Base-by-base conservation (phyloP, 352 stramenopile genomes). In the Phytophthora chlamydospora region DNA sequence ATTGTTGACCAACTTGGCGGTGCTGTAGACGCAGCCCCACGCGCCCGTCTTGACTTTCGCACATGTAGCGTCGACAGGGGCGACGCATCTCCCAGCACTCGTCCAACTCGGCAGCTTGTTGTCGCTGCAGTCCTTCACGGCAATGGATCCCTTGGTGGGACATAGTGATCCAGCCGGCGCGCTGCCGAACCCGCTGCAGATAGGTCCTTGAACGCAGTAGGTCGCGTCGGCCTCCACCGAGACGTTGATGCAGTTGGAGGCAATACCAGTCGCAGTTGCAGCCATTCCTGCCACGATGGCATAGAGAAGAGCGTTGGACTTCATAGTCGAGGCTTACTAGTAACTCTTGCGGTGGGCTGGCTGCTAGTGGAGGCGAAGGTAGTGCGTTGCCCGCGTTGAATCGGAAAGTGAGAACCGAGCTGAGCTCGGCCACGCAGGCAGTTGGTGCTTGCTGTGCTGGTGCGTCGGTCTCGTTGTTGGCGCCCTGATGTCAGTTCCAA, bases 221-320 rank as follows among this genome's bases (percentile, higher is more conserved):
- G 80, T 88, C 16, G 77, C 80, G 32, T 88, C 78, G 4, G 67
- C 44, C 39, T 85, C 68, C 13, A 89, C 75, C 6, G 68, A 83
- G 19, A 86, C 69, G 31, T 80, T 55, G 0, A 59, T 71, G 58
- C 76, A 85, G 49, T 38, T 40, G 14, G 38, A 46, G 13, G 52
- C 21, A 6, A 47, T 29, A 14, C 45, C 34, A 14, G 42, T 41
- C 21, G 31, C 53, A 33, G 48, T 41, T 6, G 46, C 11, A 6
- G 45, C 16, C 6, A 52, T n/a, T 29, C 31, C 44, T 6, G 44
- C 44, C 29, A 52, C 9, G 29, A 52, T 38, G 31, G 31, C 44
- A 29, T 31, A 29, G 9, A 40, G 5, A 52, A 52, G n/a, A 0
- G 27, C 11, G 29, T 38, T 52, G 21, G 29, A 14, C 31, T 52